Evolutionary conservation across 2,329 filamentous ascomycete genomes (phyloP).

Genomic region (Colletotrichum sojae): DNA sequence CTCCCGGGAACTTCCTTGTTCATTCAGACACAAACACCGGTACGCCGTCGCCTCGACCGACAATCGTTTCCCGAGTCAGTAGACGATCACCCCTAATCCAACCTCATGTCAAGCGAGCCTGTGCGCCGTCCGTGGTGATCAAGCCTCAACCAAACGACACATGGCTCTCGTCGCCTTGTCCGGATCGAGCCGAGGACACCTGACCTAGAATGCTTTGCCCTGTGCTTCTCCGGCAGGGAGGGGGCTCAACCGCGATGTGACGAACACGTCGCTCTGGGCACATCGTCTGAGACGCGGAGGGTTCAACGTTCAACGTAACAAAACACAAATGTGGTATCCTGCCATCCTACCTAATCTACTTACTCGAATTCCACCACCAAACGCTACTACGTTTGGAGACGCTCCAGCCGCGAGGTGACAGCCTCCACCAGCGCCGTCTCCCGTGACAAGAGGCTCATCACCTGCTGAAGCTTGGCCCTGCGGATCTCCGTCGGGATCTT

Average conservation of each 20-base stretch:
- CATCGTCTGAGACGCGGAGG: conserved; percentile 13
- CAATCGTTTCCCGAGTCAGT: conserved; percentile 15
- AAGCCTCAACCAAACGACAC: not conserved
- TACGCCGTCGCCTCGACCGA: conserved; percentile 11
- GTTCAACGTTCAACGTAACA: not conserved
- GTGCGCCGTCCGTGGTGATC: not conserved
- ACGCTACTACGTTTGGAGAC: conserved; percentile 56
- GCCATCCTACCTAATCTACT: conserved; percentile 30
- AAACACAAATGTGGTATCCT: conserved; percentile 21
- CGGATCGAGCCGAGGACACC: conserved; percentile 6
- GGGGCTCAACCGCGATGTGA: conserved; percentile 9
- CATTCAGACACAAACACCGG: too few relatives aligned
- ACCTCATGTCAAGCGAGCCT: not conserved
- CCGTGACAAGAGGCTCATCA: conserved; percentile 74
- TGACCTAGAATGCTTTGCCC: conserved; percentile 15
- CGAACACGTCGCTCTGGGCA: conserved; percentile 24
- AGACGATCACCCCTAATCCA: not conserved
- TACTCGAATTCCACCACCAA: not conserved
- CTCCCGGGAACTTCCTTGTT: conserved; percentile 7
- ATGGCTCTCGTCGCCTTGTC: conserved; percentile 16
- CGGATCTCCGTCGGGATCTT: conserved; percentile 73
- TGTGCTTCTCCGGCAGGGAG: not conserved
- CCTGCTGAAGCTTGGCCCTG: conserved; percentile 74
- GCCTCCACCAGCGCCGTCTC: conserved; percentile 79
- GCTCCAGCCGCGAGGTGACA: conserved; percentile 73